Conservation (phyloP, 805 yeast species). For the Lipomyces mesembrius region DNA sequence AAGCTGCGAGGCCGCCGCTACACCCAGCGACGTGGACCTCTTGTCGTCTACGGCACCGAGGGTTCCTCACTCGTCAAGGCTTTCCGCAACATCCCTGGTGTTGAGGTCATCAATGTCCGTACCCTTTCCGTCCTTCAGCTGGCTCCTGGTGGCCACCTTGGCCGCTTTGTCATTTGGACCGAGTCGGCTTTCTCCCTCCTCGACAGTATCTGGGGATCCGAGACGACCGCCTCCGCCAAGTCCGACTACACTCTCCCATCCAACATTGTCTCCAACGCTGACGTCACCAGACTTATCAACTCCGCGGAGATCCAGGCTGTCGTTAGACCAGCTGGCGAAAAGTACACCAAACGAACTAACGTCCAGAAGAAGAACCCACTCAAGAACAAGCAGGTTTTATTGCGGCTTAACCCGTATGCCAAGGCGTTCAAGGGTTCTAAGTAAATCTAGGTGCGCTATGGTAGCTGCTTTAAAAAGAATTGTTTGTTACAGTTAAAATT, state of each 20-base stretch:
- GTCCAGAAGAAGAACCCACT: conserved; percentile 99
- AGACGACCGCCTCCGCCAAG: conserved; percentile 80
- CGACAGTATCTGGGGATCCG: conserved; percentile 97
- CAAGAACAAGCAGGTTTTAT: conserved; percentile 97
- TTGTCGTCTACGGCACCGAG: conserved; percentile 89
- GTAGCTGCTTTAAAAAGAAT: neutral
- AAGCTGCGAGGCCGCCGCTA: conserved; percentile 99
- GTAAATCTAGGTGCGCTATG: conserved; percentile 3
- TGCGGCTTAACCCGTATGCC: conserved; percentile 99
- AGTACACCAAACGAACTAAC: conserved; percentile 90
- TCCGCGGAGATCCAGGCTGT: conserved; percentile 98
- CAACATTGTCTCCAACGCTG: conserved; percentile 93
- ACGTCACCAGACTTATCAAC: conserved; percentile 96
- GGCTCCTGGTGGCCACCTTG: conserved; percentile 99
- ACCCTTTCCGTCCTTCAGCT: conserved; percentile 94
- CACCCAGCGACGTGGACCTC: conserved; percentile 99
- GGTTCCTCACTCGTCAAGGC: conserved; percentile 98
- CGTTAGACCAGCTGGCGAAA: conserved; percentile 94
- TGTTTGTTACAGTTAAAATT: neutral
- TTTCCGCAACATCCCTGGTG: conserved; percentile 99
- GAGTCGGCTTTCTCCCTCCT: conserved; percentile 96
- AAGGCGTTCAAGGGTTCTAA: conserved; percentile 67
- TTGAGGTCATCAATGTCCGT: conserved; percentile 91
- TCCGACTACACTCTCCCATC: conserved; percentile 89
- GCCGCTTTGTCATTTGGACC: conserved; percentile 99